Evolutionary conservation across 163 green algal genomes (phyloP).

Genomic region (Smithsoniella earleae): DNA sequence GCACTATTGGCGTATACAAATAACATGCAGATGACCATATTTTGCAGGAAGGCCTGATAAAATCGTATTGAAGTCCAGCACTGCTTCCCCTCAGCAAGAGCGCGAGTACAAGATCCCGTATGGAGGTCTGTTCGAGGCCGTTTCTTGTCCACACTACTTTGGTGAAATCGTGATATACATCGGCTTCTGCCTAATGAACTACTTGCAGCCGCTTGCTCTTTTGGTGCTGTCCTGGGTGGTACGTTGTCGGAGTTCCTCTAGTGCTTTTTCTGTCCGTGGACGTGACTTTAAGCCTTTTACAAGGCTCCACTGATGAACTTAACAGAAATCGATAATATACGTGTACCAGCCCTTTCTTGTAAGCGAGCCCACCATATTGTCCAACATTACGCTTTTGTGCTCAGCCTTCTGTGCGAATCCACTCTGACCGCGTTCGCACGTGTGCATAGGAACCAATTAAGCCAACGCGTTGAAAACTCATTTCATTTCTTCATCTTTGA

Average conservation of each 20-base stretch:
- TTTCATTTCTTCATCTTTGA: too few species aligned
- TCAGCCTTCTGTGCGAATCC: too few species aligned
- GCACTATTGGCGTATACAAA: not conserved
- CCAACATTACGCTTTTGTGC: too few species aligned
- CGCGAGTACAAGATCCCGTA: not conserved
- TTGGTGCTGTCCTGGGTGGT: constrained; percentile 58
- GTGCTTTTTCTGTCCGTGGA: not conserved
- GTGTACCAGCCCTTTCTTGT: not conserved
- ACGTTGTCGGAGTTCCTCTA: not conserved
- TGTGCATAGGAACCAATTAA: too few species aligned
- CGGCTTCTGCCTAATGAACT: constrained; percentile 44
- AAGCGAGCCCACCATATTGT: too few species aligned
- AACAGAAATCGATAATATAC: not conserved
- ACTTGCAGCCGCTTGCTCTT: constrained; percentile 11
- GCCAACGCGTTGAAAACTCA: too few species aligned
- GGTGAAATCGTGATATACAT: constrained; percentile 74
- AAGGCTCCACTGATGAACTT: not conserved
- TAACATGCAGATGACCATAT: not conserved
- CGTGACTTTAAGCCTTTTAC: not conserved
- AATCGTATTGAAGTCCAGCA: too few species aligned
- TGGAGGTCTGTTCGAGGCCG: constrained; percentile 53
- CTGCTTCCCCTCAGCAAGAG: not conserved
- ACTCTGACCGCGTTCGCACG: too few species aligned
- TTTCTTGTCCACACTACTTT: constrained; percentile 77
- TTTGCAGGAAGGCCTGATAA: too few species aligned